Conservation (phyloP, 2,329 filamentous ascomycete species). For the Endoconidiophora laricicola region DNA sequence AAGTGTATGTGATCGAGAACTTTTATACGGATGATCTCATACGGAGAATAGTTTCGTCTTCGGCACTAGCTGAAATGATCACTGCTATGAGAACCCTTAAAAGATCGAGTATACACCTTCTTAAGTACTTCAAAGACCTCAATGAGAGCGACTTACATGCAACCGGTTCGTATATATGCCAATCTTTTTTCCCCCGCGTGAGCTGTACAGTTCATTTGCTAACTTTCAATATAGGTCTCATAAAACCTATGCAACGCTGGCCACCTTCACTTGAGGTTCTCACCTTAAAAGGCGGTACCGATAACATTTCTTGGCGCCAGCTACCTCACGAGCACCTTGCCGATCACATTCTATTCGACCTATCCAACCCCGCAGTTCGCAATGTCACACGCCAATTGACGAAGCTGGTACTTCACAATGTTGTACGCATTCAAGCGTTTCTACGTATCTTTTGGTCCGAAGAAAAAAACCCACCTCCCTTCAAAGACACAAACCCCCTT, state of each 20-base stretch:
- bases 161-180: not conserved
- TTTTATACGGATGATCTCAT: conserved; percentile 13
- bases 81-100: not conserved
- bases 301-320: conserved; percentile 15
- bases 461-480: conserved; percentile 10
- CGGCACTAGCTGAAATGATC: conserved; percentile 15
- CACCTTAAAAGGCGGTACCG: conserved; percentile 13
- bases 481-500: conserved; percentile 7
- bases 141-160: no score
- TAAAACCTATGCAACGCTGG: conserved; percentile 14
- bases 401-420: conserved; percentile 13
- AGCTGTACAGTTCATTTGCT: no score
- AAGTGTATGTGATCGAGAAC: conserved; percentile 18
- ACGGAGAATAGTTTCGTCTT: conserved; percentile 14
- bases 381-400: conserved; percentile 12
- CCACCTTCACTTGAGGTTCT: conserved; percentile 14
- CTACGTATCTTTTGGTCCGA: conserved; percentile 15
- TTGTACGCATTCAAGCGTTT: conserved; percentile 15
- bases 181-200: no score
- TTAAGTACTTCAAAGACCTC: no score
- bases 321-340: conserved; percentile 15
- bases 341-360: conserved; percentile 13
- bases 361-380: conserved; percentile 12
- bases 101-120: no score
- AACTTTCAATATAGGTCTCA: conserved; percentile 6